A percentile compares a stretch with the other conserved stretches of the same genome.
Conservation (phyloP, 495 filamentous ascomycete genomes). For the Paragyromitra xinjiangensis region DNA sequence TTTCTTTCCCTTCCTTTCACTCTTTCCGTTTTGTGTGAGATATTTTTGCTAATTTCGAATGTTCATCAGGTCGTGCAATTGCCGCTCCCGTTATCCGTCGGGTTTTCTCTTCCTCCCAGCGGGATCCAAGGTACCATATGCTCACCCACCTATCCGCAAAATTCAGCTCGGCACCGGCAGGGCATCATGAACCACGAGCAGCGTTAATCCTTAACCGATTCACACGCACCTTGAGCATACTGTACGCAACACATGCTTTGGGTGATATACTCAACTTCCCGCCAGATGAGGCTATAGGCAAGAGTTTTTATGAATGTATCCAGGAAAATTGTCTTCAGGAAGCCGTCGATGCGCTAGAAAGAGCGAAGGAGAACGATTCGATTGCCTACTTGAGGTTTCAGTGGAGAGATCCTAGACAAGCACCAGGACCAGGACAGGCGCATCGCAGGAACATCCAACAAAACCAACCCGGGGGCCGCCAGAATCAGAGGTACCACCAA, state of each 20-base stretch:
- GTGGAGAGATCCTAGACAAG: conserved; percentile 72
- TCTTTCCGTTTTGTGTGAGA: background rate
- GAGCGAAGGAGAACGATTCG: conserved; percentile 90
- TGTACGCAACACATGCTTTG: conserved; percentile 85
- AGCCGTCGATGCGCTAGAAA: conserved; percentile 79
- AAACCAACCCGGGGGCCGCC: conserved; percentile 46
- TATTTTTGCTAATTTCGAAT: conserved; percentile 21
- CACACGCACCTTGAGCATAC: conserved; percentile 80
- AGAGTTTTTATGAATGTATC: conserved; percentile 84
- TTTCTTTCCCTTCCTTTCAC: conserved; percentile 1
- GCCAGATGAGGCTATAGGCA: conserved; percentile 71
- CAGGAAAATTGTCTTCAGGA: conserved; percentile 77
- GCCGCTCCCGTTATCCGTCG: conserved; percentile 81
- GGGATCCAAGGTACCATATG: conserved; percentile 91
- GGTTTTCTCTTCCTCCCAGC: conserved; percentile 80
- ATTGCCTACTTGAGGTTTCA: conserved; percentile 93
- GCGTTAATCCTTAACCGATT: conserved; percentile 89
- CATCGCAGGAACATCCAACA: conserved; percentile 58
- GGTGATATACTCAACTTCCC: conserved; percentile 74
- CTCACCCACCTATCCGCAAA: conserved; percentile 83
- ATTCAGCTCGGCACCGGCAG: conserved; percentile 72
- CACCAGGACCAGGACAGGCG: conserved; percentile 52
- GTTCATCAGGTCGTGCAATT: conserved; percentile 71
- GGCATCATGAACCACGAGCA: conserved; percentile 78
- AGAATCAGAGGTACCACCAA: conserved; percentile 17